Percentiles rank a stretch among this genome's conserved stretches.
Conservation (phyloP, 495 filamentous ascomycete genomes). For the Aspergillus affinis region DNA sequence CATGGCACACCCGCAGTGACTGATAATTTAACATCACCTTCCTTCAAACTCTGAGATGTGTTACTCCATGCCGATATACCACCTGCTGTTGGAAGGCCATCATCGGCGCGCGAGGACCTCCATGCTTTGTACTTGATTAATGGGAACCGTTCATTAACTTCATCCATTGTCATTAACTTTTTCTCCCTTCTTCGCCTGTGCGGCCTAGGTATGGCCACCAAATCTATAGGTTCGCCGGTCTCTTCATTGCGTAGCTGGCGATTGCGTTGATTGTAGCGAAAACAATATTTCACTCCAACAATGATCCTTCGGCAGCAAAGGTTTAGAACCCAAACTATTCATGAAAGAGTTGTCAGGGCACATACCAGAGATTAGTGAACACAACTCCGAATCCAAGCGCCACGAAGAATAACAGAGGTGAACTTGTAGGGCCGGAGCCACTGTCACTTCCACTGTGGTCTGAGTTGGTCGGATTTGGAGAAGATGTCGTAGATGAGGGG, state of each 20-base stretch:
- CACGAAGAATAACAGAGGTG: constrained; percentile 93
- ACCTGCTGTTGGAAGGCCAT: constrained; percentile 80
- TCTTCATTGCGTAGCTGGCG: constrained; percentile 75
- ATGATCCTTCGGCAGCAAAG: constrained; percentile 75
- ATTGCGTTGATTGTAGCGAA: constrained; percentile 94
- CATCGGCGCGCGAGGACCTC: constrained; percentile 76
- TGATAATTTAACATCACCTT: constrained; percentile 17
- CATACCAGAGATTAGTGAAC: constrained; percentile 96
- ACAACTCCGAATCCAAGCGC: constrained; percentile 97
- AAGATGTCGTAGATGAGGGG: constrained; percentile 17
- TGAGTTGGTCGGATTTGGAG: constrained; percentile 20
- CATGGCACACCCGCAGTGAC: constrained; percentile 9
- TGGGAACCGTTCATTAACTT: constrained; percentile 96
- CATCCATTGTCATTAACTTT: constrained; percentile 97
- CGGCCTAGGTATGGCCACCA: constrained; percentile 73
- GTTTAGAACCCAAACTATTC: not conserved
- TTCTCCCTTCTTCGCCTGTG: constrained; percentile 89
- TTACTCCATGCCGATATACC: constrained; percentile 72
- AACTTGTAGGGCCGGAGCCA: constrained; percentile 67
- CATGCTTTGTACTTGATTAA: constrained; percentile 94
- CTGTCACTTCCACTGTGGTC: constrained; percentile 23
- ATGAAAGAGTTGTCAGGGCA: constrained; percentile 12
- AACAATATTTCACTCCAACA: constrained; percentile 98
- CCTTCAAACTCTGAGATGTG: constrained; percentile 30
- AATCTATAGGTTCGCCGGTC: constrained; percentile 80